These are phyloP conservation scores for Ganoderma lingzhi DNA, from an alignment of 1,284 basidiomycete genomes.

Conservation along the genomic window DNA sequence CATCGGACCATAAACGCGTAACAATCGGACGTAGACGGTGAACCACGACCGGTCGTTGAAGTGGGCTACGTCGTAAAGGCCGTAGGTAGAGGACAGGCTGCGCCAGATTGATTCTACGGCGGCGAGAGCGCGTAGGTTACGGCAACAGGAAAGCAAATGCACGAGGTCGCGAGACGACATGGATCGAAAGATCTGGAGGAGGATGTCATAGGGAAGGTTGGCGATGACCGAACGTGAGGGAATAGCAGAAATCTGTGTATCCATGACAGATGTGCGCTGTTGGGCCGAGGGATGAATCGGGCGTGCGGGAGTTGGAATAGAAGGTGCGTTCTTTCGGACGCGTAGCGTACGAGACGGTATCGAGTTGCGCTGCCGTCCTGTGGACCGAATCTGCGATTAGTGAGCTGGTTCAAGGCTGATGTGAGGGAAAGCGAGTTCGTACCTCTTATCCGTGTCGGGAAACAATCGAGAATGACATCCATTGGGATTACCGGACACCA, in stretches of 20 bases:
- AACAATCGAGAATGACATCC: neutral
- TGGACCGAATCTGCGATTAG: slow-evolving; percentile 2
- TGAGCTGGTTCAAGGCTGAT: neutral
- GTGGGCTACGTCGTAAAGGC: slow-evolving; percentile 23
- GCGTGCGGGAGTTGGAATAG: neutral
- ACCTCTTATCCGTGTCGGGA: slow-evolving; percentile 22
- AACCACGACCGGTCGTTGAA: slow-evolving; percentile 34
- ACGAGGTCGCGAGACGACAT: slow-evolving; percentile 33
- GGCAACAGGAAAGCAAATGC: slow-evolving; percentile 35
- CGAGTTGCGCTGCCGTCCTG: neutral
- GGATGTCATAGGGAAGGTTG: slow-evolving; percentile 37
- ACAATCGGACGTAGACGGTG: slow-evolving; percentile 31
- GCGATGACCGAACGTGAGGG: slow-evolving; percentile 3
- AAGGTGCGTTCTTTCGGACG: neutral
- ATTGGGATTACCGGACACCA: neutral
- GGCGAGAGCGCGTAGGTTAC: slow-evolving; percentile 25
- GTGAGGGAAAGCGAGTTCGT: slow-evolving; percentile 13
- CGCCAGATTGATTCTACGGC: slow-evolving; percentile 38
- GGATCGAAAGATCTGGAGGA: slow-evolving; percentile 31
- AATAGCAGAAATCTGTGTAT: neutral
- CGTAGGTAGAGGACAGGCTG: slow-evolving; percentile 24
- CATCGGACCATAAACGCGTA: slow-evolving; percentile 35
- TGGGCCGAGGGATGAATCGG: neutral
- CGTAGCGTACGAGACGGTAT: neutral
- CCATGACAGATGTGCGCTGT: neutral